A percentile compares a stretch with the other conserved stretches of the same genome.
Evolutionary conservation across 805 yeast species (phyloP).

Genomic region (Saccharomycopsis guyanensis): DNA sequence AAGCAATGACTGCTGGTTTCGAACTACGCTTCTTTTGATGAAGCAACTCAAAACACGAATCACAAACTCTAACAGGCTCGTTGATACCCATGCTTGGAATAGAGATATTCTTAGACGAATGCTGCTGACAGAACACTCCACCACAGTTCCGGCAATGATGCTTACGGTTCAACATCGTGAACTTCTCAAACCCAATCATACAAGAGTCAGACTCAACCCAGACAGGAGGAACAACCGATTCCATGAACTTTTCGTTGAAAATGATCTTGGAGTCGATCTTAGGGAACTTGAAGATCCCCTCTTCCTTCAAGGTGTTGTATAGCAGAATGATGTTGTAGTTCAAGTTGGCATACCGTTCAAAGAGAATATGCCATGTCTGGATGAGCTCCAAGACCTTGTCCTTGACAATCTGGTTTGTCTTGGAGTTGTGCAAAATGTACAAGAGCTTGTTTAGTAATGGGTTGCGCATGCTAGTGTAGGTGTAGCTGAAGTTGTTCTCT

Average conservation of each 20-base stretch:
- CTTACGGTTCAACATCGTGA: conserved; percentile 77
- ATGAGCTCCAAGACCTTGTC: conserved; percentile 52
- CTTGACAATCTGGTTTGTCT: conserved; percentile 47
- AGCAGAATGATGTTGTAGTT: conserved; percentile 50
- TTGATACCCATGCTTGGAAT: conserved; percentile 80
- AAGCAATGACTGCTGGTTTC: conserved; percentile 21
- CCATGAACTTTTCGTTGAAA: conserved; percentile 49
- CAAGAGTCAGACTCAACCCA: conserved; percentile 96
- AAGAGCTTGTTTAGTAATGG: conserved; percentile 22
- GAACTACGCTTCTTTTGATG: conserved; percentile 25
- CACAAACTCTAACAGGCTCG: conserved; percentile 90
- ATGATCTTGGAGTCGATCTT: conserved; percentile 31
- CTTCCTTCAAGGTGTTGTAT: conserved; percentile 50
- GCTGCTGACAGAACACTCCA: conserved; percentile 82
- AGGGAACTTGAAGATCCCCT: conserved; percentile 61
- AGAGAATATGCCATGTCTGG: conserved; percentile 72
- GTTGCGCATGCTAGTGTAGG: conserved; percentile 11
- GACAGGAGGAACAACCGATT: conserved; percentile 90
- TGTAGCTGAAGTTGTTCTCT: background rate
- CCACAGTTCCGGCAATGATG: conserved; percentile 98
- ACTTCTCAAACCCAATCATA: conserved; percentile 81
- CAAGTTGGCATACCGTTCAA: conserved; percentile 58
- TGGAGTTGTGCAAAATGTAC: conserved; percentile 29
- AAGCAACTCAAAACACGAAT: conserved; percentile 69
- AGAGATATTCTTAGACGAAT: conserved; percentile 66